A percentile compares a stretch with the other conserved stretches of the same genome.
These are phyloP conservation scores for Nephelium lappaceum DNA, from an alignment of 345 rosid genomes.

Conservation along the genomic window DNA sequence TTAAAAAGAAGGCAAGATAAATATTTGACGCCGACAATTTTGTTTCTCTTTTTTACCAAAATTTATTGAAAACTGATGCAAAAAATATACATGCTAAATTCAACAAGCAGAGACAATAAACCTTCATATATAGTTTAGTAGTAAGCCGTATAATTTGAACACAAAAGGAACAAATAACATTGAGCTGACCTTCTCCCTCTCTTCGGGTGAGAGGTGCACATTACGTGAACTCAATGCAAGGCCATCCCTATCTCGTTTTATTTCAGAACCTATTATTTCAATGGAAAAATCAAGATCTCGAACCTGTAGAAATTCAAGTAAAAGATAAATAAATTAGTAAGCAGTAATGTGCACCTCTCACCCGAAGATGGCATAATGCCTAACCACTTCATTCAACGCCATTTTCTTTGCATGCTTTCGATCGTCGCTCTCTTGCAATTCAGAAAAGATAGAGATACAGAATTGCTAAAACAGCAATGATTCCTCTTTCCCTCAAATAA, in stretches of 20 bases:
- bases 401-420: too few relatives aligned
- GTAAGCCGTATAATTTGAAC: background rate
- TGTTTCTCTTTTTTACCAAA: background rate
- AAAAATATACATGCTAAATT: background rate
- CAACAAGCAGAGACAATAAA: background rate
- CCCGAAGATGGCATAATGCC: too few relatives aligned
- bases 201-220: slow-evolving; percentile 68
- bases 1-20: background rate
- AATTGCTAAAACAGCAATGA: background rate
- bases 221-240: slow-evolving; percentile 92
- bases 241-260: slow-evolving; percentile 72
- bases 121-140: background rate
- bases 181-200: slow-evolving; percentile 57
- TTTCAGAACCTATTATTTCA: slow-evolving; percentile 68
- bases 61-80: background rate
- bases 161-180: background rate
- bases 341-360: too few relatives aligned
- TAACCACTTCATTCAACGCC: background rate
- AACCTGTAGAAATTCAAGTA: slow-evolving; percentile 47
- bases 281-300: slow-evolving; percentile 83
- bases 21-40: background rate
- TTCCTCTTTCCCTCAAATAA: background rate
- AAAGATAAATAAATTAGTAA: background rate
- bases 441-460: background rate
- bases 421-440: too few relatives aligned